Evolutionary conservation across 768 basidiomycete species (phyloP), one percentile per base, ranked within the genome.

Genomic region (Boletus fagicola): DNA sequence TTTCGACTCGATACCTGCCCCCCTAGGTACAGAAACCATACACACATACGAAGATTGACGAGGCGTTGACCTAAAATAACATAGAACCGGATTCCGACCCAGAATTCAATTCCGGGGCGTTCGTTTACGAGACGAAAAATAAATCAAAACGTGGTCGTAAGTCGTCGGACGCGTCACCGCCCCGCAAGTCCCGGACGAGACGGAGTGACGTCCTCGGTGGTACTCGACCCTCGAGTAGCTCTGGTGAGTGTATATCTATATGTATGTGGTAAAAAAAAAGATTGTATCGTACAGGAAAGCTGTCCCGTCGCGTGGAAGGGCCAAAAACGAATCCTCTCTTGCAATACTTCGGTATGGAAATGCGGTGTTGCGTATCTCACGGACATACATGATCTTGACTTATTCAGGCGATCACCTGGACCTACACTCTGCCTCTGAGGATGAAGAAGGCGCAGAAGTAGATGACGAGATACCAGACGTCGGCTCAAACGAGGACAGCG

Each of bases 381-480:
- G 0, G 5, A 35, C 13, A 26, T 31, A 8, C n/a, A 36, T 57
- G 35, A 59, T 22, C 18, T 50, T 16, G 8, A 16, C 55, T 38
- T 22, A 2, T 63, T 47, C 56, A 77, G 79, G 69, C 8, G 64
- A 74, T 56, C 74, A 78, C 44, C 62, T 85, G 39, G 78, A 77
- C 39, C 64, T 84, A 18, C 79, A 82, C 31, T 83, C 83, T 28
- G 83, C 77, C 22, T 81, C 79, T 9, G 83, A 83, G 60, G 68
- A 72, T 18, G 71, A 71, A 4, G 63, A 66, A 39, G 38, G 0
- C 8, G 52, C 59, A 35, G 67, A 60, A 8, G 63, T 63, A 9
- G 62, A 57, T 9, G 71, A 66, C 20, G 62, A 66, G 4, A 60
- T 58, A 9, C 54, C 60, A 5, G 62, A 65, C 35, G 31, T 38